Evolutionary conservation across 306 rosid species (phyloP).

Genomic region (Luffa aegyptiaca): DNA sequence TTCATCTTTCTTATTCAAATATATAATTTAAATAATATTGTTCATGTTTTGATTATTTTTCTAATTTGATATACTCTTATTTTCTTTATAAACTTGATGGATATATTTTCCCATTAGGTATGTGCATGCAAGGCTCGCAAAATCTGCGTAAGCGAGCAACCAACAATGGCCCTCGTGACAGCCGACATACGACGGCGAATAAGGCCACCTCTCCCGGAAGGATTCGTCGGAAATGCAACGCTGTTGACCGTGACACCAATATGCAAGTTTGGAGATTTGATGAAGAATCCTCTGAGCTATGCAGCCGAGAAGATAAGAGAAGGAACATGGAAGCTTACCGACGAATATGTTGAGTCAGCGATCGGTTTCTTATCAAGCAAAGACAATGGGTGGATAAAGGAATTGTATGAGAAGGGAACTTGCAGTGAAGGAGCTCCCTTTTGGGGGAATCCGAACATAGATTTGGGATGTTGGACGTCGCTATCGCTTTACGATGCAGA

Average conservation of each 20-base stretch:
- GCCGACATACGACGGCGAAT: constrained; percentile 34
- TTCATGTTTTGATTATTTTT: too few relatives aligned
- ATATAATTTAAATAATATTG: too few relatives aligned
- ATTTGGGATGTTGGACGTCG: constrained; percentile 43
- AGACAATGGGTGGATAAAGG: constrained; percentile 5
- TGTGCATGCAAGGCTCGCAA: constrained; percentile 44
- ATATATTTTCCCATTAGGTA: constrained; percentile 18
- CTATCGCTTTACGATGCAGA: constrained; percentile 38
- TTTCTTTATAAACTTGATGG: too few relatives aligned
- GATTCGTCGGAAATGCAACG: constrained; percentile 48
- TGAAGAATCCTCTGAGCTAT: constrained; percentile 32
- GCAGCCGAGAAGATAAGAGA: constrained; percentile 41
- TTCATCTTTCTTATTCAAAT: too few relatives aligned
- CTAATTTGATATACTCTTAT: too few relatives aligned
- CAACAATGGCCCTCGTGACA: constrained; percentile 17
- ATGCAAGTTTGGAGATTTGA: constrained; percentile 30
- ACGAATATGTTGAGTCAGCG: constrained; percentile 28
- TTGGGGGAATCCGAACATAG: constrained; percentile 46
- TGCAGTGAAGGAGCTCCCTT: not conserved
- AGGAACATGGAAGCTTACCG: constrained; percentile 33
- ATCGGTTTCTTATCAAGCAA: constrained; percentile 31
- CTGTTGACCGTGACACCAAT: constrained; percentile 34
- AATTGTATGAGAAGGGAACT: too few relatives aligned
- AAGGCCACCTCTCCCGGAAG: constrained; percentile 33
- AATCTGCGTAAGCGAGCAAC: constrained; percentile 22